These are phyloP conservation scores for Gloeostereum incarnatum DNA, from an alignment of 768 basidiomycete genomes.

Conservation along the genomic window DNA sequence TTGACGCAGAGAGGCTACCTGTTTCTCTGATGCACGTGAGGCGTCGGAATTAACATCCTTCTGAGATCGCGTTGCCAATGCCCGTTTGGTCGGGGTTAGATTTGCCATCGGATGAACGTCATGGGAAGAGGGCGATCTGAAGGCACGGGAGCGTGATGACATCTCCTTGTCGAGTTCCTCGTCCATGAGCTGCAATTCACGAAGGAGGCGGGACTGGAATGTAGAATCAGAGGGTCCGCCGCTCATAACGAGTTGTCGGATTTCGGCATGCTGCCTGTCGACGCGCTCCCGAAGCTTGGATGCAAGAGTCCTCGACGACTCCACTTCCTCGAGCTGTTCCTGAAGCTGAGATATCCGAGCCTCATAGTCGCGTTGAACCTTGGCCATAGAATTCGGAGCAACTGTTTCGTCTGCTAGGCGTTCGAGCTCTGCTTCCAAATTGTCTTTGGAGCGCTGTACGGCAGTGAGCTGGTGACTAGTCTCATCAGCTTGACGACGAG, in stretches of 20 bases:
- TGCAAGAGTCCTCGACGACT: slow-evolving; percentile 37
- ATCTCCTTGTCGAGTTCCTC: slow-evolving; percentile 47
- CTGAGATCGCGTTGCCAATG: slow-evolving; percentile 19
- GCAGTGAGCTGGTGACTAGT: slow-evolving; percentile 40
- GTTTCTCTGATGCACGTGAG: slow-evolving; percentile 32
- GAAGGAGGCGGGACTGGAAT: slow-evolving; percentile 53
- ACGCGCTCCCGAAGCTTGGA: slow-evolving; percentile 52
- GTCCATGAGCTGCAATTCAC: slow-evolving; percentile 54
- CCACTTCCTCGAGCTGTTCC: slow-evolving; percentile 47
- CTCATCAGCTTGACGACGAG: slow-evolving; percentile 47
- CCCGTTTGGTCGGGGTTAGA: slow-evolving; percentile 38
- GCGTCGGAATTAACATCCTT: slow-evolving; percentile 25
- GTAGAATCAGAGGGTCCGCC: slow-evolving; percentile 47
- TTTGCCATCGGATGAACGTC: slow-evolving; percentile 31
- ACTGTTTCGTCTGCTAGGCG: slow-evolving; percentile 55
- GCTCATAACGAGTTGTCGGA: slow-evolving; percentile 54
- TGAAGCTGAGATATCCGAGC: slow-evolving; percentile 54
- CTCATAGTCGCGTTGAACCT: slow-evolving; percentile 58
- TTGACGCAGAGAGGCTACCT: slow-evolving; percentile 43
- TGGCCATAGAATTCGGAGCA: slow-evolving; percentile 41
- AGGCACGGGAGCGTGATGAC: slow-evolving; percentile 23
- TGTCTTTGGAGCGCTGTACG: slow-evolving; percentile 53
- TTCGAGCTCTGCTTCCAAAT: slow-evolving; percentile 58
- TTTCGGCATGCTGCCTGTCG: slow-evolving; percentile 62
- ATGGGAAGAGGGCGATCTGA: slow-evolving; percentile 22